A percentile compares a stretch with the other conserved stretches of the same genome.
These are phyloP conservation scores for Geopyxis carbonaria DNA, from an alignment of 495 filamentous ascomycete species.

Conservation along the genomic window DNA sequence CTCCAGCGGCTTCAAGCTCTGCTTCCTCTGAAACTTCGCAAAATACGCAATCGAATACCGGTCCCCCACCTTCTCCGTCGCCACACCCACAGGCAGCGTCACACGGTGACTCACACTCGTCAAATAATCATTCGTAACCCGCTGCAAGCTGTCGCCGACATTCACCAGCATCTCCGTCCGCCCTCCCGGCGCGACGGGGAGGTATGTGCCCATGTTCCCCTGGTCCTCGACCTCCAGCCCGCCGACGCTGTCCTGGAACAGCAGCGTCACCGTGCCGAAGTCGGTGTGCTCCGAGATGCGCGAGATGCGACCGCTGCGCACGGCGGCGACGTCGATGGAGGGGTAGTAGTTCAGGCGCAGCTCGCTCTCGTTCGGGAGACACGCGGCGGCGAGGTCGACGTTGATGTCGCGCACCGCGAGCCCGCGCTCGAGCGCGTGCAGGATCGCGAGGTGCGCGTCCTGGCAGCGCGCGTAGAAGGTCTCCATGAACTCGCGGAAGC, in stretches of 20 bases:
- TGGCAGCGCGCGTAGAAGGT: slow-evolving; percentile 16
- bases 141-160: slow-evolving; percentile 32
- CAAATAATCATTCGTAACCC: slow-evolving; percentile 19
- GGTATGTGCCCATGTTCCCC: slow-evolving; percentile 31
- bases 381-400: too few species aligned
- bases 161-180: slow-evolving; percentile 40
- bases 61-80: too few species aligned
- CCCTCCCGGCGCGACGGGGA: slow-evolving; percentile 33
- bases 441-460: slow-evolving; percentile 10
- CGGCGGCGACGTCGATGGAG: slow-evolving; percentile 33
- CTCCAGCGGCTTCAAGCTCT: too few species aligned
- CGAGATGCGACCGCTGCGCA: background rate
- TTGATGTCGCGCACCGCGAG: slow-evolving; percentile 5
- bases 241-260: slow-evolving; percentile 37
- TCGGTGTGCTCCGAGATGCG: slow-evolving; percentile 30
- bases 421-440: slow-evolving; percentile 16
- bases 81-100: too few species aligned
- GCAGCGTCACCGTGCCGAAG: slow-evolving; percentile 34
- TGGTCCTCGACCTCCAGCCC: slow-evolving; percentile 43
- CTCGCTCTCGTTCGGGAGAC: slow-evolving; percentile 26
- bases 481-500: slow-evolving; percentile 25
- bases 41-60: too few species aligned
- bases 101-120: too few species aligned
- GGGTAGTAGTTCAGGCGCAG: slow-evolving; percentile 52
- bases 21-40: too few species aligned